Conservation (phyloP, 768 basidiomycete species). For the Lentinus tigrinus region DNA sequence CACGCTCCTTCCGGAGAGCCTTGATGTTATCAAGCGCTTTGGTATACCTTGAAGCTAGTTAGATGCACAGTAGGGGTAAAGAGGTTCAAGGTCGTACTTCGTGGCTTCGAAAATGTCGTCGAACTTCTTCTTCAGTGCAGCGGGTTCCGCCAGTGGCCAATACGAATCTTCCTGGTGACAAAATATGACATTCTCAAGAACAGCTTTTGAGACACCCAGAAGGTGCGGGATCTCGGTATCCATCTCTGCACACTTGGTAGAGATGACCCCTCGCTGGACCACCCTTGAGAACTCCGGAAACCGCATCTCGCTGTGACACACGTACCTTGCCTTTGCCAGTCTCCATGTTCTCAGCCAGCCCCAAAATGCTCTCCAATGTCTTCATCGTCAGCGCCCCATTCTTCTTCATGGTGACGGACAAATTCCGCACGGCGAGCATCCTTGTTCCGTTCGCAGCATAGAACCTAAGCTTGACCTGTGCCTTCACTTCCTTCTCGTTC, state of each 20-base stretch:
- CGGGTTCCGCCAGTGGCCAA: constrained; percentile 93
- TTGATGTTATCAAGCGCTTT: constrained; percentile 96
- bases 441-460: constrained; percentile 82
- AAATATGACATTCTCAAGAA: constrained; percentile 98
- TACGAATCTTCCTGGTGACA: constrained; percentile 99
- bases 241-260: constrained; percentile 97
- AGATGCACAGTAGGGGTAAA: background rate
- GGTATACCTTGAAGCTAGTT: constrained; percentile 65
- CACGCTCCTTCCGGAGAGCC: constrained; percentile 82
- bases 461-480: constrained; percentile 95
- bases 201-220: constrained; percentile 95
- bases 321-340: constrained; percentile 75
- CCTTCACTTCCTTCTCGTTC: constrained; percentile 98
- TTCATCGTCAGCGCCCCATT: constrained; percentile 89
- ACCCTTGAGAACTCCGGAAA: background rate
- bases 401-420: constrained; percentile 94
- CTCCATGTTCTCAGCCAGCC: constrained; percentile 65
- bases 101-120: constrained; percentile 99
- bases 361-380: constrained; percentile 90
- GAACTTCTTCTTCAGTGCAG: constrained; percentile 95
- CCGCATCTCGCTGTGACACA: background rate
- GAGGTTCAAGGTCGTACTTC: constrained; percentile 46
- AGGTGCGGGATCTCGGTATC: constrained; percentile 91
- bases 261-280: constrained; percentile 77
- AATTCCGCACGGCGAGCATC: constrained; percentile 88